Conservation (phyloP, 2,329 filamentous ascomycete genomes). For the Monosporascus sp. region DNA sequence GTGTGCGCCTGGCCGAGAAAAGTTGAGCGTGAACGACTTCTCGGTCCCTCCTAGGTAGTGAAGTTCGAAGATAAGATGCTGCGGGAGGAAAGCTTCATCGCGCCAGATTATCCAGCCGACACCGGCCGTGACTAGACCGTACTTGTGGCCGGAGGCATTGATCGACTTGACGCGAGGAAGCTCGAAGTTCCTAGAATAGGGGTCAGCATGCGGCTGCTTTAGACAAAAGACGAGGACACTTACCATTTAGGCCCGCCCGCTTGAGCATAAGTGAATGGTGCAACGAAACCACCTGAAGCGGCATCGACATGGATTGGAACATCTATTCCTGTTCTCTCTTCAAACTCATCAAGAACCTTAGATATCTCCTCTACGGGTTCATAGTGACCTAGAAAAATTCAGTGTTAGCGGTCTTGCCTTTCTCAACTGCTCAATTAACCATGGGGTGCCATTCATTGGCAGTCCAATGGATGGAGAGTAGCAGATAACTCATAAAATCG, state of each 20-base stretch:
- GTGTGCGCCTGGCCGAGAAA: constrained; percentile 64
- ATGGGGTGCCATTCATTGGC: background rate
- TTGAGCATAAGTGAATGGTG: constrained; percentile 52
- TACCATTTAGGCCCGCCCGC: constrained; percentile 54
- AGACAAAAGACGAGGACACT: constrained; percentile 4
- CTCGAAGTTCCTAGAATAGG: constrained; percentile 45
- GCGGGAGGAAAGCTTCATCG: constrained; percentile 58
- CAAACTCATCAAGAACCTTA: constrained; percentile 57
- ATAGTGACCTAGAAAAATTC: constrained; percentile 48
- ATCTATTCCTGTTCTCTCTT: constrained; percentile 55
- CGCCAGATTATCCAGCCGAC: constrained; percentile 69
- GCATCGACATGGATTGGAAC: constrained; percentile 65
- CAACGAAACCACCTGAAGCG: constrained; percentile 56
- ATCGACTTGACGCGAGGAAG: constrained; percentile 60
- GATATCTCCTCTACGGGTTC: constrained; percentile 66
- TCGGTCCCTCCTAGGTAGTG: constrained; percentile 68
- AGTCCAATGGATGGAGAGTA: background rate
- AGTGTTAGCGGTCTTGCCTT: no score
- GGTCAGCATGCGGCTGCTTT: background rate
- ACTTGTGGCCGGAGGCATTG: constrained; percentile 57
- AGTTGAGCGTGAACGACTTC: constrained; percentile 66
- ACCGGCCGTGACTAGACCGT: constrained; percentile 55
- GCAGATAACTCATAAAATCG: background rate
- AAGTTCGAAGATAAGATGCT: constrained; percentile 65
- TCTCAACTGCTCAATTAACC: no score